Base-by-base conservation (phyloP, 2,329 filamentous ascomycete genomes). In the Tolypocladium sp. region DNA sequence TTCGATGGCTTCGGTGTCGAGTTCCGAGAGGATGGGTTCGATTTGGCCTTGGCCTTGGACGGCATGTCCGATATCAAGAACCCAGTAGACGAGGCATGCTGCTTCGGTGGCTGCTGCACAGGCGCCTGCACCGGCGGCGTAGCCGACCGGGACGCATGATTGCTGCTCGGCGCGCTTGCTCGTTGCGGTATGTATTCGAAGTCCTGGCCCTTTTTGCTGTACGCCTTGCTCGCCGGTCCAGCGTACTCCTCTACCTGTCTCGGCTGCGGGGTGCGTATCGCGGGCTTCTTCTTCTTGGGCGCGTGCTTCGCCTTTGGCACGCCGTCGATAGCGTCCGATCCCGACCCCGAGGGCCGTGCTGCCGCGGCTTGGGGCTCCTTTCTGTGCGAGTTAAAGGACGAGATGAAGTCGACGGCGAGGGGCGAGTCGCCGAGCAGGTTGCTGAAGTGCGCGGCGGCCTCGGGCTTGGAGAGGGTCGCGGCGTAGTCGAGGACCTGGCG, bases 381-480 rank as follows among this genome's bases (percentile, higher is more conserved):
- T 56, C 84, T 75, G 22, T 78, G 84, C 3, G 87, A 83, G 70
- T 96, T 97, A 71, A 93, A 93, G 22, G 86, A 87, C 1, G 90
- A 85, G 63, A 92, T 87, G 70, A 91, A 94, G 66, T 92, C 88
- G 62, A 92, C 76, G 46, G 79, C 82, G 66, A 89, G 86, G 1
- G 92, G 84, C 8, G 90, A 92, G 71, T 96, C 91, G 56, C 93
- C 94, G 0, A 99, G 82, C 57, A 99, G 79, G 69, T 94, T 91
- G 71, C 87, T 89, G 62, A 99, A 88, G 73, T 97, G 91, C 49
- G 92, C 87, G 56, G 86, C 91, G 17, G 91, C 90, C 63, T 88
- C 89, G 57, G 85, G 76, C 69, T 89, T 92, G 25, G 91, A 86
- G 10, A 97, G 81, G 0, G 86, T 88, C 41, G 84, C 79, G 2